These are phyloP conservation scores for Aspergillus cavernicola DNA, from an alignment of 495 filamentous ascomycete species.

Conservation along the genomic window DNA sequence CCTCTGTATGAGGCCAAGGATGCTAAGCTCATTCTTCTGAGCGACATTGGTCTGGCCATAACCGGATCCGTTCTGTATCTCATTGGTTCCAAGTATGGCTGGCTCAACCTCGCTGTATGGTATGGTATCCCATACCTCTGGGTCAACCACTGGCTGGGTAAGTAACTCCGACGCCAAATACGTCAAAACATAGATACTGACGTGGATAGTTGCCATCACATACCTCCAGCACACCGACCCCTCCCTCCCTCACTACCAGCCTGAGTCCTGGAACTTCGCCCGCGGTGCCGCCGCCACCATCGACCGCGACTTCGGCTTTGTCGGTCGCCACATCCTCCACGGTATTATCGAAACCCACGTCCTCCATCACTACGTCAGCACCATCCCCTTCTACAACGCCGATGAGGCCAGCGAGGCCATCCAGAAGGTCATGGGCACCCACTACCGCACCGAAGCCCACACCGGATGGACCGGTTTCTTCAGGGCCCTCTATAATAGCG, in stretches of 20 bases:
- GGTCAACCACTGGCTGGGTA: constrained; percentile 92
- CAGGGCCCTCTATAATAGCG: constrained; percentile 51
- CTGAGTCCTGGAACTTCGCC: constrained; percentile 53
- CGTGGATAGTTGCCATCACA: constrained; percentile 51
- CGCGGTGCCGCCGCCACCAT: constrained; percentile 58
- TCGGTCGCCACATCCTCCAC: constrained; percentile 56
- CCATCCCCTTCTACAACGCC: constrained; percentile 60
- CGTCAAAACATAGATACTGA: background rate
- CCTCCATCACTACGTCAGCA: constrained; percentile 58
- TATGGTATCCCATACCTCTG: constrained; percentile 93
- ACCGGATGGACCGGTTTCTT: constrained; percentile 52
- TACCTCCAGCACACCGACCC: constrained; percentile 62
- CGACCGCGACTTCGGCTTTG: constrained; percentile 58
- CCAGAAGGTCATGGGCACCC: constrained; percentile 52
- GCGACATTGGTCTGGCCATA: constrained; percentile 73
- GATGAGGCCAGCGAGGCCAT: constrained; percentile 60
- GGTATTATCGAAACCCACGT: constrained; percentile 62
- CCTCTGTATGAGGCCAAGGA: constrained; percentile 92
- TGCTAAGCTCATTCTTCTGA: constrained; percentile 73
- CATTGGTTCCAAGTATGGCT: constrained; percentile 70
- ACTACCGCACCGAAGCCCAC: constrained; percentile 53
- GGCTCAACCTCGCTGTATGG: constrained; percentile 84
- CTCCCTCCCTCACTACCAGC: constrained; percentile 54
- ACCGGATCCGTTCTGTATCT: constrained; percentile 54
- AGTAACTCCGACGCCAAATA: constrained; percentile 15